These are phyloP conservation scores for Dysphania ambrosioides DNA, from an alignment of 148 eudicot genomes.

Conservation along the genomic window DNA sequence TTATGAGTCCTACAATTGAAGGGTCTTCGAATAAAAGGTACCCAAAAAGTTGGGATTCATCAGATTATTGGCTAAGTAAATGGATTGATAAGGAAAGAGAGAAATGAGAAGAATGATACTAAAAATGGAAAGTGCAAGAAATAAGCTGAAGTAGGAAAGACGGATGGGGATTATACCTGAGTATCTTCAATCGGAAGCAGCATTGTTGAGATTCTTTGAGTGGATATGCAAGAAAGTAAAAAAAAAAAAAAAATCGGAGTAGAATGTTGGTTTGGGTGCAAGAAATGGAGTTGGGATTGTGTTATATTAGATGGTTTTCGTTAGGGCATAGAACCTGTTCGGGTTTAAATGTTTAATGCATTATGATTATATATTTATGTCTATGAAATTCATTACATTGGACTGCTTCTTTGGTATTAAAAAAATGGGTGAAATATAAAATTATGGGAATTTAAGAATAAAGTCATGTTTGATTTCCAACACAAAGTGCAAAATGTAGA, in stretches of 20 bases:
- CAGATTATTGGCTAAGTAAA: background rate
- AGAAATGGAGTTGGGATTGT: too few relatives aligned
- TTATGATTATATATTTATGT: too few relatives aligned
- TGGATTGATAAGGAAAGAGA: background rate
- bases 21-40: background rate
- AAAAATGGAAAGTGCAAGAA: background rate
- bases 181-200: background rate
- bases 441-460: too few relatives aligned
- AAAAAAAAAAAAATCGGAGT: background rate
- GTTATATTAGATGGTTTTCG: too few relatives aligned
- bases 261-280: too few relatives aligned
- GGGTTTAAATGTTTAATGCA: too few relatives aligned
- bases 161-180: background rate
- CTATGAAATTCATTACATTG: too few relatives aligned
- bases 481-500: too few relatives aligned
- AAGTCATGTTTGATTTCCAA: too few relatives aligned
- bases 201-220: conserved; percentile 9
- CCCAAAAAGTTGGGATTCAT: background rate
- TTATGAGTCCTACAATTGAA: background rate
- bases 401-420: too few relatives aligned
- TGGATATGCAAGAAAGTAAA: background rate
- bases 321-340: too few relatives aligned
- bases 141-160: background rate
- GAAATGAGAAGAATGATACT: background rate
- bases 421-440: too few relatives aligned